A percentile compares a stretch with the other conserved stretches of the same genome.
Conservation (phyloP, 352 stramenopile species). For the Globisporangium emineosum region DNA sequence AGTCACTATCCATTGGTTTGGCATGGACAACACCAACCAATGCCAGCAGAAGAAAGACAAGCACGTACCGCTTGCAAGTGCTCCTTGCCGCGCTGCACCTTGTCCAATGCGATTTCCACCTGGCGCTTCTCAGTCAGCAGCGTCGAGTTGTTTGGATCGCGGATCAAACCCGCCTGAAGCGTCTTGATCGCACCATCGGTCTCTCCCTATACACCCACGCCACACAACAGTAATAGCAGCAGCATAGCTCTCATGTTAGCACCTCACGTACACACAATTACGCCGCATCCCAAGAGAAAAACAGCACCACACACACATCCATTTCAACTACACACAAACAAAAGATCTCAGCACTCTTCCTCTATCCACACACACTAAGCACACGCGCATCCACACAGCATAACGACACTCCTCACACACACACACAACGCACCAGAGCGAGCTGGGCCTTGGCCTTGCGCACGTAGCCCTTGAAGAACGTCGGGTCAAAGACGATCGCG, state of each 20-base stretch:
- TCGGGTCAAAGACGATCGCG: conserved; percentile 87
- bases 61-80: conserved; percentile 56
- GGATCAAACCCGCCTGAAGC: conserved; percentile 64
- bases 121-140: conserved; percentile 73
- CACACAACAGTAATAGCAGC: too few relatives aligned
- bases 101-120: conserved; percentile 80
- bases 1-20: neutral
- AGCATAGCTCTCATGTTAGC: neutral
- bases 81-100: conserved; percentile 67
- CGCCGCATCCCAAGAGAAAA: neutral
- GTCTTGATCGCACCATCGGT: conserved; percentile 71
- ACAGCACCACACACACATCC: neutral
- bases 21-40: neutral
- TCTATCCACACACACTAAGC: neutral
- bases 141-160: conserved; percentile 76
- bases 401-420: neutral
- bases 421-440: conserved; percentile 40
- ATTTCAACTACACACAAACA: neutral
- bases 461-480: conserved; percentile 90
- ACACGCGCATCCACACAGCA: neutral
- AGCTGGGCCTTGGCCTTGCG: conserved; percentile 88
- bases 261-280: conserved; percentile 2
- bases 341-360: conserved; percentile 3
- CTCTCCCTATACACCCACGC: conserved; percentile 43
- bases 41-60: neutral